Percentiles rank a stretch among this genome's conserved stretches.
These are phyloP conservation scores for Aleurites moluccanus DNA, from an alignment of 441 rosid genomes.

Conservation along the genomic window DNA sequence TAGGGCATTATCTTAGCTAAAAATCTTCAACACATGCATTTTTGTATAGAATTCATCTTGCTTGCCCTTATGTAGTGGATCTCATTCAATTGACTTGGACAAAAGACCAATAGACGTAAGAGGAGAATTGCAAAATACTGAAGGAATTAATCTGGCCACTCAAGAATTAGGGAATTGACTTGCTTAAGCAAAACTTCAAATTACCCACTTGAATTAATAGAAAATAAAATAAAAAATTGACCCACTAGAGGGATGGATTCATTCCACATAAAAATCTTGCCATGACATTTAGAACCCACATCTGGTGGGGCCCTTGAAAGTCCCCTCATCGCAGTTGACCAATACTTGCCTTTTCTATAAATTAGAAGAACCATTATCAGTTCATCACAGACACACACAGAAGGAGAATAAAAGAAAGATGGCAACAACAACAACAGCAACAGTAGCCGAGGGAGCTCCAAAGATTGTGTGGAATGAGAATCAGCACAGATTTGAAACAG, in stretches of 20 bases:
- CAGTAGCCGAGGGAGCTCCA: constrained; percentile 27
- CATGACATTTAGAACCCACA: neutral
- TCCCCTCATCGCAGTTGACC: neutral
- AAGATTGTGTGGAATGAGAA: constrained; percentile 62
- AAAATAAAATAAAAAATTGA: neutral
- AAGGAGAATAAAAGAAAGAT: neutral
- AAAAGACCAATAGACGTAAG: no score
- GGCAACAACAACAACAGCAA: constrained; percentile 30
- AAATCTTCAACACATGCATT: no score
- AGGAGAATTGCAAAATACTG: neutral
- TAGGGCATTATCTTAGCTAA: no score
- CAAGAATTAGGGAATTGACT: neutral
- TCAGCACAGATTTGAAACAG: constrained; percentile 61
- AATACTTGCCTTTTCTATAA: neutral
- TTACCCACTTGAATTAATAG: neutral
- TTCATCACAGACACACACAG: neutral
- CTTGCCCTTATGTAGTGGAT: neutral
- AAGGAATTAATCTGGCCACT: neutral
- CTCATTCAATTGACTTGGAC: neutral
- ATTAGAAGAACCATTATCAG: neutral
- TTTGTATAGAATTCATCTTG: no score
- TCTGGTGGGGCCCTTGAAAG: neutral
- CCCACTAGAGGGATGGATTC: neutral
- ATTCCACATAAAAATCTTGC: neutral
- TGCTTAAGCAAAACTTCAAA: neutral